phyloP scores from a whole-genome alignment of 768 basidiomycete genomes.

The Tricholoma terreum region DNA sequence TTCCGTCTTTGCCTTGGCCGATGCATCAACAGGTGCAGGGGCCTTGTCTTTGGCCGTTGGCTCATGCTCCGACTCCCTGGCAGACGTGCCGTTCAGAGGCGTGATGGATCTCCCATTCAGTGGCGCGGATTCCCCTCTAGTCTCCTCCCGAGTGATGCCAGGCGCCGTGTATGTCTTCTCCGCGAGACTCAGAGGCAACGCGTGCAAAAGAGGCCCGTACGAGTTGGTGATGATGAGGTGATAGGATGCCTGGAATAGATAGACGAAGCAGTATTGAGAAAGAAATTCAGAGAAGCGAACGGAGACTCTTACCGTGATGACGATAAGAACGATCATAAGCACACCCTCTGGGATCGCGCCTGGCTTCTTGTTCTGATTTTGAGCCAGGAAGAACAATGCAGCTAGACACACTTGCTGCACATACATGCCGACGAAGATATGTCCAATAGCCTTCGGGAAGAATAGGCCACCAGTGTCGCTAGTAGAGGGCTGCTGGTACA shows the following conservation, averaged over 20 bases:
- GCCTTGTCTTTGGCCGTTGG: slow-evolving; percentile 7
- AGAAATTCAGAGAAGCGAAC: neutral
- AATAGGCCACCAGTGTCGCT: slow-evolving; percentile 90
- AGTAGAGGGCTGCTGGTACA: slow-evolving; percentile 62
- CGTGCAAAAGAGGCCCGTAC: slow-evolving; percentile 71
- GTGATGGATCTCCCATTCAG: too few species aligned
- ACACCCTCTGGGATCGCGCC: slow-evolving; percentile 72
- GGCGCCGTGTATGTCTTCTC: slow-evolving; percentile 54
- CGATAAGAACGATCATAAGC: slow-evolving; percentile 82
- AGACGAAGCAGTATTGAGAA: neutral
- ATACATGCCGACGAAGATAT: slow-evolving; percentile 92
- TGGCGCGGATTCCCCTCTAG: neutral
- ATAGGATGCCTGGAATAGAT: slow-evolving; percentile 69
- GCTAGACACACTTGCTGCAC: slow-evolving; percentile 56
- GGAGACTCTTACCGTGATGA: slow-evolving; percentile 62
- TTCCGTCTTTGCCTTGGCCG: slow-evolving; percentile 18
- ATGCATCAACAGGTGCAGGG: slow-evolving; percentile 6
- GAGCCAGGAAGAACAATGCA: slow-evolving; percentile 70
- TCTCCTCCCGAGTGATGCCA: neutral
- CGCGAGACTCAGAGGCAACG: slow-evolving; percentile 77
- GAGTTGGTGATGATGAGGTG: slow-evolving; percentile 74
- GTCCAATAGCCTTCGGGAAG: slow-evolving; percentile 92
- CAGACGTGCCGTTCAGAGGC: neutral
- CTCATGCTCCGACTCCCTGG: slow-evolving; percentile 4
- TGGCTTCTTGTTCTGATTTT: slow-evolving; percentile 46